Conservation (phyloP, 2,329 filamentous ascomycete species). For the Chaetomiaceae sp. region DNA sequence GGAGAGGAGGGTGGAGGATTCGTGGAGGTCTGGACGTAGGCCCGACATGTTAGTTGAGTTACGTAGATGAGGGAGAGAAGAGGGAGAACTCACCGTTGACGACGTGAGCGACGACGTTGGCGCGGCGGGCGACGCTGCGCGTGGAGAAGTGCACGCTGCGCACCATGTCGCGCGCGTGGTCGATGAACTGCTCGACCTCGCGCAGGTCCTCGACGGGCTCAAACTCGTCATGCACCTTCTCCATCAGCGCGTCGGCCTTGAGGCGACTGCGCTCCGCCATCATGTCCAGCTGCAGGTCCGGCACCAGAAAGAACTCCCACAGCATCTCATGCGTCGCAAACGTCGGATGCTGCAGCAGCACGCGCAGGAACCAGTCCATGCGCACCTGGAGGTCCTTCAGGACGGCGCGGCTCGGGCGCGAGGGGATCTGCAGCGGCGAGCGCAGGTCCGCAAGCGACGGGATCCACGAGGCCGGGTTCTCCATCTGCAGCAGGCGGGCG, state of each 20-base stretch:
- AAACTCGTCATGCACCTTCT: constrained; percentile 84
- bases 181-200: constrained; percentile 89
- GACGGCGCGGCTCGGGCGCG: constrained; percentile 80
- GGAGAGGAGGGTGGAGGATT: constrained; percentile 53
- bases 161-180: constrained; percentile 84
- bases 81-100: constrained; percentile 44
- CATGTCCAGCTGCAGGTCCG: constrained; percentile 83
- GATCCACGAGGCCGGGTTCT: constrained; percentile 94
- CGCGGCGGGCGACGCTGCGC: constrained; percentile 72
- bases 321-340: constrained; percentile 95
- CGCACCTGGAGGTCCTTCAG: constrained; percentile 81
- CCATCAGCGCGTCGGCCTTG: constrained; percentile 75
- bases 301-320: constrained; percentile 98
- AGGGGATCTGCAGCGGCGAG: constrained; percentile 88
- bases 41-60: constrained; percentile 1
- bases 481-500: constrained; percentile 71
- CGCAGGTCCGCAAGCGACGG: constrained; percentile 71
- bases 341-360: constrained; percentile 80
- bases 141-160: constrained; percentile 77
- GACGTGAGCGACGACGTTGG: constrained; percentile 65
- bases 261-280: constrained; percentile 82
- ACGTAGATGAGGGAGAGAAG: neutral
- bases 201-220: constrained; percentile 75
- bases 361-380: constrained; percentile 81
- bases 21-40: constrained; percentile 54